Conservation (phyloP, 2,329 filamentous ascomycete species). For the Lachnellula occidentalis region DNA sequence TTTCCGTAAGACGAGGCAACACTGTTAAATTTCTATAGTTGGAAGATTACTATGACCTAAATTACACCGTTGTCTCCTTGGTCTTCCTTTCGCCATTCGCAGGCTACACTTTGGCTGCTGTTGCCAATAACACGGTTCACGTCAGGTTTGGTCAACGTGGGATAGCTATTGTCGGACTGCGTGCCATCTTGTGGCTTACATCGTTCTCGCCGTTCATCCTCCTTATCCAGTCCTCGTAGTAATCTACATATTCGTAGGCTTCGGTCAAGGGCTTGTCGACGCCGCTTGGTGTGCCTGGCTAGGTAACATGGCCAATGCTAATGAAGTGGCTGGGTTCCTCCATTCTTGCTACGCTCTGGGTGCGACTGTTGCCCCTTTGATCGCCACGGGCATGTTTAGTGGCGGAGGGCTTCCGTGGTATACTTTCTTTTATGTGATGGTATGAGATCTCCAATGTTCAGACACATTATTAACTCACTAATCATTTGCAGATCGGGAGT, state of each 20-base stretch:
- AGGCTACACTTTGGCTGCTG: slow-evolving; percentile 58
- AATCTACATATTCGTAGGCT: slow-evolving; percentile 59
- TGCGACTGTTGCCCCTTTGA: slow-evolving; percentile 61
- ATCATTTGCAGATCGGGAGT: slow-evolving; percentile 40
- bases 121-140: slow-evolving; percentile 60
- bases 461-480: background rate
- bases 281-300: slow-evolving; percentile 54
- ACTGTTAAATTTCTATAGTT: slow-evolving; percentile 35
- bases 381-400: slow-evolving; percentile 68
- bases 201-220: slow-evolving; percentile 61
- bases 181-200: slow-evolving; percentile 59
- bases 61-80: slow-evolving; percentile 58
- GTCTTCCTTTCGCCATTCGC: slow-evolving; percentile 62
- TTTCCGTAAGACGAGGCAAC: background rate
- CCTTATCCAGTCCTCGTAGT: slow-evolving; percentile 63
- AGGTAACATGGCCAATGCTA: slow-evolving; percentile 62
- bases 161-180: slow-evolving; percentile 57
- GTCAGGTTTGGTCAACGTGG: slow-evolving; percentile 58
- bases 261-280: slow-evolving; percentile 66
- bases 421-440: slow-evolving; percentile 73
- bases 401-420: slow-evolving; percentile 60
- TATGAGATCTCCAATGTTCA: slow-evolving; percentile 32
- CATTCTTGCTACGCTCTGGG: slow-evolving; percentile 69
- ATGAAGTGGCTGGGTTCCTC: slow-evolving; percentile 68
- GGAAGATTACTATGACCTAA: slow-evolving; percentile 56